Evolutionary conservation across 2,329 filamentous ascomycete genomes (phyloP).

Genomic region (Hirsutella minnesotensis): DNA sequence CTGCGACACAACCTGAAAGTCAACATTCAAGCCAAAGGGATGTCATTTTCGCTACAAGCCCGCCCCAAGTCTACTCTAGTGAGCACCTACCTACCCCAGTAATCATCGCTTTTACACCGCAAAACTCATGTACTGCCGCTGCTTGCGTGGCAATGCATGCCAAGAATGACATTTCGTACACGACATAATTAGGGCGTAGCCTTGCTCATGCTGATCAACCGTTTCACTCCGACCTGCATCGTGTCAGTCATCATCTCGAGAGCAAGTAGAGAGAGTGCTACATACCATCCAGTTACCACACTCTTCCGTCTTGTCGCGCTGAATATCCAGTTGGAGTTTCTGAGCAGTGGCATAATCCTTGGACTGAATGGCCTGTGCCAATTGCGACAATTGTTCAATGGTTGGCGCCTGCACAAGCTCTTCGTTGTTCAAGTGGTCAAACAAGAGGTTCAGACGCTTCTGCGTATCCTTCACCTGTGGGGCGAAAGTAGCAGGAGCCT

Average conservation of each 20-base stretch:
- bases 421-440: constrained; percentile 94
- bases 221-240: constrained; percentile 59
- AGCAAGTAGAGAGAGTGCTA: not conserved
- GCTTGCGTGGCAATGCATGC: not conserved
- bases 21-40: too few relatives aligned
- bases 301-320: constrained; percentile 66
- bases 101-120: not conserved
- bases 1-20: too few relatives aligned
- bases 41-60: not conserved
- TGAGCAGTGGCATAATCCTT: constrained; percentile 59
- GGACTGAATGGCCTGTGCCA: constrained; percentile 54
- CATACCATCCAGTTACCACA: constrained; percentile 82
- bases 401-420: constrained; percentile 77
- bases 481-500: constrained; percentile 77
- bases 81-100: not conserved
- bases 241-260: constrained; percentile 25
- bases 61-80: not conserved
- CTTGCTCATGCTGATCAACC: constrained; percentile 69
- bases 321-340: constrained; percentile 61
- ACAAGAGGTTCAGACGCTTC: constrained; percentile 84
- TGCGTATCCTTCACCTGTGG: constrained; percentile 88
- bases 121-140: not conserved
- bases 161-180: not conserved
- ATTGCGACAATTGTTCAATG: constrained; percentile 50
- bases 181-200: constrained; percentile 42